Evolutionary conservation across 768 basidiomycete species (phyloP).

Genomic region (Kwoniella bestiolae): DNA sequence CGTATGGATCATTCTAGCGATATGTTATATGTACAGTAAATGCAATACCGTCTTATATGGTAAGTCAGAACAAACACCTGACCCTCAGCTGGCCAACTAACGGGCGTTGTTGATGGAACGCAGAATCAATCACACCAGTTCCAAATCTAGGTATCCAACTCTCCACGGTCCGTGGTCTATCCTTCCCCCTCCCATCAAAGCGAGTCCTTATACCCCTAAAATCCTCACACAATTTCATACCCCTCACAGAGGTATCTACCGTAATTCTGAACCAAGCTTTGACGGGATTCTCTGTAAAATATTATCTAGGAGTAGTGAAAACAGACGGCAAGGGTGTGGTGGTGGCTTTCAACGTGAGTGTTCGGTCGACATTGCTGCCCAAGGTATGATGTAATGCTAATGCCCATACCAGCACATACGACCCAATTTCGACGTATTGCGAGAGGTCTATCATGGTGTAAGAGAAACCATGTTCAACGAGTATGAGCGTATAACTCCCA

Average conservation of each 20-base stretch:
- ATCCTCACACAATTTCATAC: slow-evolving; percentile 40
- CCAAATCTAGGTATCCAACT: slow-evolving; percentile 46
- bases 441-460: slow-evolving; percentile 48
- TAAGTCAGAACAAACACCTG: slow-evolving; percentile 6
- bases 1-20: neutral
- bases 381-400: neutral
- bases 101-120: too few species aligned
- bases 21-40: slow-evolving; percentile 18
- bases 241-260: slow-evolving; percentile 41
- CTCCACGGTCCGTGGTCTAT: slow-evolving; percentile 38
- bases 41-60: slow-evolving; percentile 30
- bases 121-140: slow-evolving; percentile 47
- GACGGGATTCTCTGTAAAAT: slow-evolving; percentile 38
- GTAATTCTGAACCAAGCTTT: slow-evolving; percentile 49
- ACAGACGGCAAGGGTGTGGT: slow-evolving; percentile 30
- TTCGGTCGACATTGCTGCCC: neutral
- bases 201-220: slow-evolving; percentile 18
- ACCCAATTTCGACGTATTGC: slow-evolving; percentile 32
- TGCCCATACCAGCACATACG: slow-evolving; percentile 40
- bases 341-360: slow-evolving; percentile 42
- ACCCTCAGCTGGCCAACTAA: neutral
- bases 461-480: slow-evolving; percentile 46
- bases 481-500: too few species aligned
- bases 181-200: slow-evolving; percentile 21
- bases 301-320: slow-evolving; percentile 43